A percentile compares a stretch with the other conserved stretches of the same genome.
Conservation (phyloP, 768 basidiomycete species). For the Lactifluus pinguis region DNA sequence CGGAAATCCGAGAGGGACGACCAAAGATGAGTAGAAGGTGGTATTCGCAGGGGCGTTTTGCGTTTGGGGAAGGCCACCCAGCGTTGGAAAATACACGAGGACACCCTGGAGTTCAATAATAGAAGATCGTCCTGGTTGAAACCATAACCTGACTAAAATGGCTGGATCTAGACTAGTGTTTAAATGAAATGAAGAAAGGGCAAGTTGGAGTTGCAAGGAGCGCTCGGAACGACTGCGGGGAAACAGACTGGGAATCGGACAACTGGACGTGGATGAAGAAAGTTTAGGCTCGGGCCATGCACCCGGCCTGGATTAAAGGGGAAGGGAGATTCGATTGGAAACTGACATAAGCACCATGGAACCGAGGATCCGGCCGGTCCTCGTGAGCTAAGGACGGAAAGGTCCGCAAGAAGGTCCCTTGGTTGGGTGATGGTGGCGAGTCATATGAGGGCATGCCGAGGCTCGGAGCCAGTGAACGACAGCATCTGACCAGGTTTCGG, state of each 20-base stretch:
- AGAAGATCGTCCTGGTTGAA: neutral
- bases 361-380: conserved; percentile 10
- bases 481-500: conserved; percentile 16
- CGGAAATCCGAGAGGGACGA: neutral
- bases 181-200: neutral
- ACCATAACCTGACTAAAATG: neutral
- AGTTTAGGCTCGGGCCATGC: conserved; percentile 16
- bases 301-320: conserved; percentile 6
- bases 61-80: neutral
- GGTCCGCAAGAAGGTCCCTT: conserved; percentile 6
- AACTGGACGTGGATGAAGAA: conserved; percentile 12
- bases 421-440: conserved; percentile 13
- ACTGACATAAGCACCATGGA: conserved; percentile 5
- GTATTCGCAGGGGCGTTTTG: neutral
- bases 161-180: neutral
- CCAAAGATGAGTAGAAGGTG: neutral
- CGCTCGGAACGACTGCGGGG: conserved; percentile 17
- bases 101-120: neutral
- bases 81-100: neutral
- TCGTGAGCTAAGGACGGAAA: conserved; percentile 13
- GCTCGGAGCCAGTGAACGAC: conserved; percentile 3
- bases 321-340: conserved; percentile 9
- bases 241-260: conserved; percentile 1
- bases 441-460: conserved; percentile 15
- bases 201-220: neutral